Evolutionary conservation across 208 protist species (phyloP).

Genomic region (Leishmania tarentolae): DNA sequence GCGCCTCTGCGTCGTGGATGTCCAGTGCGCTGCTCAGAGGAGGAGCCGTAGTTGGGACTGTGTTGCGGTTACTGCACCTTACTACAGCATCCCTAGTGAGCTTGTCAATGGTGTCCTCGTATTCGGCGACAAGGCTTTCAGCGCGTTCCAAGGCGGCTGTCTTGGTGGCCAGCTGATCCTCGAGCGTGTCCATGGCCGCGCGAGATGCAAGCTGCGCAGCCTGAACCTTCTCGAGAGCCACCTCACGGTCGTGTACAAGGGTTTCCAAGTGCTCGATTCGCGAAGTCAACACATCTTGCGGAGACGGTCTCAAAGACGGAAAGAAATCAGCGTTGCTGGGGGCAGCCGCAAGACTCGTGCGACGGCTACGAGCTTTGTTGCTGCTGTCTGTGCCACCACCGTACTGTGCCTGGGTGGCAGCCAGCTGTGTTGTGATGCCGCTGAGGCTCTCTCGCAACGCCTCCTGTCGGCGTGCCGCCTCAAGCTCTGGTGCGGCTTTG

Average conservation of each 20-base stretch:
- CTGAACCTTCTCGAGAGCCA: conserved; percentile 21
- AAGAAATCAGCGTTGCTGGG: background rate
- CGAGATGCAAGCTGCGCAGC: conserved; percentile 16
- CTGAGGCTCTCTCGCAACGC: conserved; percentile 42
- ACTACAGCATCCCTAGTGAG: background rate
- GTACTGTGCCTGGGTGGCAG: conserved; percentile 30
- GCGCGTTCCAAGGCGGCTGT: conserved; percentile 15
- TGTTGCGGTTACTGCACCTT: background rate
- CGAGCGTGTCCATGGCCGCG: conserved; percentile 9
- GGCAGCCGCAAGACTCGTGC: background rate
- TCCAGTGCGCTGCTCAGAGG: background rate
- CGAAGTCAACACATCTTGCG: conserved; percentile 19
- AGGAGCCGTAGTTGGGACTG: background rate
- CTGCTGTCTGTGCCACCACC: background rate
- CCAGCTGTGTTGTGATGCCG: conserved; percentile 43
- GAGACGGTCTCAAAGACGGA: background rate
- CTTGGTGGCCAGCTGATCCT: conserved; percentile 24
- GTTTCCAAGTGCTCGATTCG: conserved; percentile 42
- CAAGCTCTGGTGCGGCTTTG: conserved; percentile 30
- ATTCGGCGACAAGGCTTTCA: conserved; percentile 23
- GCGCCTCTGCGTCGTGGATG: background rate
- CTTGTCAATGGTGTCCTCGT: conserved; percentile 16
- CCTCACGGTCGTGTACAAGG: conserved; percentile 32
- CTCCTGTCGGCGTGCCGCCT: conserved; percentile 35
- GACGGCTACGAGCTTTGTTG: background rate